Evolutionary conservation across 306 rosid species (phyloP).

Genomic region (Vigna angularis): DNA sequence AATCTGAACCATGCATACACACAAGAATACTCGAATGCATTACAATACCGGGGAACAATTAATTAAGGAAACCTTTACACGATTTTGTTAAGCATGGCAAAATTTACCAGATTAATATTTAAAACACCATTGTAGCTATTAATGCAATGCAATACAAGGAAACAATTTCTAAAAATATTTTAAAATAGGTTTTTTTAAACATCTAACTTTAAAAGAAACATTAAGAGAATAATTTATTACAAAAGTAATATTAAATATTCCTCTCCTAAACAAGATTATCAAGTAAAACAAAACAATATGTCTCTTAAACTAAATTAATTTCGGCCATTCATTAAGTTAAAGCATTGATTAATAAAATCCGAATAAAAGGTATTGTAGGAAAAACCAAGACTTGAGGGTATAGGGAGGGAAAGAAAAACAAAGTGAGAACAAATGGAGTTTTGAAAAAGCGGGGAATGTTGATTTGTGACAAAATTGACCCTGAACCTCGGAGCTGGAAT

Average conservation of each 20-base stretch:
- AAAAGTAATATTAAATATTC: no score
- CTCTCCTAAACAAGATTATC: no score
- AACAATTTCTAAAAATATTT: neutral
- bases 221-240: neutral
- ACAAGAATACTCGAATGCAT: no score
- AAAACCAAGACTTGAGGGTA: no score
- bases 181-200: neutral
- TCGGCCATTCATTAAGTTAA: neutral
- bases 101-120: neutral
- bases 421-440: neutral
- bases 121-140: neutral
- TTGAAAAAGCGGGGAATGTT: neutral
- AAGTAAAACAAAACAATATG: no score
- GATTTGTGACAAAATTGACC: conserved; percentile 37
- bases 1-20: neutral
- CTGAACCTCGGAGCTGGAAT: conserved; percentile 40
- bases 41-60: neutral
- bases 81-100: neutral
- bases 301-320: no score
- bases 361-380: neutral
- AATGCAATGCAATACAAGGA: neutral
- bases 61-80: neutral
- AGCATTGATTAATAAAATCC: neutral
- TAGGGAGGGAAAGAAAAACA: no score
- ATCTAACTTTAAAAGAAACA: neutral